Evolutionary conservation across 2,329 filamentous ascomycete species (phyloP).

Genomic region (Trichophyton rubrum): DNA sequence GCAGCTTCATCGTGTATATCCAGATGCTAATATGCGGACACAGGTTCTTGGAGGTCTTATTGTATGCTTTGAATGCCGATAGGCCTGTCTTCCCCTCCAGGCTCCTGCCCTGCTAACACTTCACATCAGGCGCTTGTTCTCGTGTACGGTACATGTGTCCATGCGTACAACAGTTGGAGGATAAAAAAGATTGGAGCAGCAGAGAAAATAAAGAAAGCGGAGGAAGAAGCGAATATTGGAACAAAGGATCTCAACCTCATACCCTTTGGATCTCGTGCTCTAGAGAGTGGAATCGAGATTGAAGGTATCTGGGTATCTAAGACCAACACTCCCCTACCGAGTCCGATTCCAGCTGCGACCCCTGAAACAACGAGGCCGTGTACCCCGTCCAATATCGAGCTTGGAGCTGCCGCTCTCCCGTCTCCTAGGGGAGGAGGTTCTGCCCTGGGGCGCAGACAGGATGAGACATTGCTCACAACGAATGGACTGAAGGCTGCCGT

Average conservation of each 20-base stretch:
- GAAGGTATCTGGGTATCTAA: constrained; percentile 71
- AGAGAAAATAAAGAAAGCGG: constrained; percentile 52
- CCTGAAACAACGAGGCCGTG: constrained; percentile 15
- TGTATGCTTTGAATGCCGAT: constrained; percentile 24
- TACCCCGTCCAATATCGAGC: not conserved
- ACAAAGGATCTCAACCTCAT: constrained; percentile 52
- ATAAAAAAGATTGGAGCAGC: constrained; percentile 51
- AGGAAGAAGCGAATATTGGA: constrained; percentile 40
- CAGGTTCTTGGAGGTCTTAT: constrained; percentile 65
- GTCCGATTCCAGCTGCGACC: constrained; percentile 16
- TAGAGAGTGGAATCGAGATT: constrained; percentile 70
- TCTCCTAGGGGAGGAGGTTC: not conserved
- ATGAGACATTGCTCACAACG: not conserved
- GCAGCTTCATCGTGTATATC: not conserved
- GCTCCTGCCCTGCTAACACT: not conserved
- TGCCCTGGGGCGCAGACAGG: not conserved
- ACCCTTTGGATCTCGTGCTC: constrained; percentile 74
- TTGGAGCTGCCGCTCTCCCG: not conserved
- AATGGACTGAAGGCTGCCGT: not conserved
- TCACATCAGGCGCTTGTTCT: constrained; percentile 48
- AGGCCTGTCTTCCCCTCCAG: constrained; percentile 6
- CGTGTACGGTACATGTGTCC: constrained; percentile 52
- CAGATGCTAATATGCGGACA: constrained; percentile 6
- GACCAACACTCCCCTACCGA: constrained; percentile 27
- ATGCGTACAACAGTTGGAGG: constrained; percentile 44